Base-by-base conservation (phyloP, 2,329 filamentous ascomycete genomes). In the Claviceps sp. region DNA sequence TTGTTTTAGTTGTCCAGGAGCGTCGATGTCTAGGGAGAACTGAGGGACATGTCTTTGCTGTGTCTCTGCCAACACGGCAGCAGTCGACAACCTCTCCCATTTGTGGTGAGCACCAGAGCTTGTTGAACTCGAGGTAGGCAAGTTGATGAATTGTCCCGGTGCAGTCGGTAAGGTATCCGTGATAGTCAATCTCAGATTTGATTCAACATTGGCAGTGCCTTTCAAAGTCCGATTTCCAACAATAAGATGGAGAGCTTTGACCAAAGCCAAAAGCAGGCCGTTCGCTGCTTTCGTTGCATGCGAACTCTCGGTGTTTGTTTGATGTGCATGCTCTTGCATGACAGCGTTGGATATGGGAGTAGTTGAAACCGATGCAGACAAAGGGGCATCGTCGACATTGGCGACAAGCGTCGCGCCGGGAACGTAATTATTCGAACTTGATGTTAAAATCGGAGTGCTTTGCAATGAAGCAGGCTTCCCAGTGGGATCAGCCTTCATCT, bases 181-280 rank as follows among this genome's bases (percentile, higher is more conserved):
- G 22, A 17, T 34, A 24, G 17, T 37, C 42, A 17, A 4, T 14
- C 30, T n/a, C n/a, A 4, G 6, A 8, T 22, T 10, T 26, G 40
- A 8, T 42, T n/a, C n/a, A 13, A 22, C 11, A 19, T 24, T 4
- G 11, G 47, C 48, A 4, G 37, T 30, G 3, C 11, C 10, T 7
- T n/a, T n/a, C 19, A 8, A 19, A 42, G 34, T 34, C 16, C 16
- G 30, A 8, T 34, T 6, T n/a, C n/a, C 19, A 11, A 50, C 1
- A 7, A 47, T n/a, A 49, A 50, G 49, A 22, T 30, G 17, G 14
- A 60, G 49, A 17, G 57, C 58, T 17, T 56, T 39, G 16, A 51
- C 50, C 38, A 60, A 52, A n/a, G 52, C 51, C 24, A 52, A 52
- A 19, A 59, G 51, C 13, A 60, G 39, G 45, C 40, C 51, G 6